These are phyloP conservation scores for Colletotrichum simmondsii DNA, from an alignment of 2,329 filamentous ascomycete species.

Conservation along the genomic window DNA sequence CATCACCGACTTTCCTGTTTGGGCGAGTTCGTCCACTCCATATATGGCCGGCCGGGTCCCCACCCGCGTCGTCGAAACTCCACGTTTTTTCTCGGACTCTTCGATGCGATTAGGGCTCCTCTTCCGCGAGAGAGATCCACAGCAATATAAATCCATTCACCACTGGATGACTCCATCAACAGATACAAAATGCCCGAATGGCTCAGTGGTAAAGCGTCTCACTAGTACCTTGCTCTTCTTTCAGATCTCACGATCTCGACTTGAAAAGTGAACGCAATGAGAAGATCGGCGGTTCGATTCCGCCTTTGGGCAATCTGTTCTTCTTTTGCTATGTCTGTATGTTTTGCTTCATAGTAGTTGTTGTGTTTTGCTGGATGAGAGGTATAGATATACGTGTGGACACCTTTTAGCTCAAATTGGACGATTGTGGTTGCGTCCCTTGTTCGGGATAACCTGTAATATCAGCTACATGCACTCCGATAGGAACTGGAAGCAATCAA, in stretches of 20 bases:
- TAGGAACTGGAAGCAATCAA: too few species aligned
- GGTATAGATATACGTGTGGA: neutral
- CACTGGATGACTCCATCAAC: neutral
- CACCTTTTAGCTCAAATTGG: neutral
- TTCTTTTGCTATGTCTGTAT: neutral
- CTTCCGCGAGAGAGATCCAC: neutral
- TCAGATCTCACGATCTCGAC: neutral
- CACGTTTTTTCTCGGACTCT: neutral
- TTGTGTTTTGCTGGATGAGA: neutral
- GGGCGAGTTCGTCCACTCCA: neutral
- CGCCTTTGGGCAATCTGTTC: conserved; percentile 26
- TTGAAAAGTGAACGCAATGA: neutral
- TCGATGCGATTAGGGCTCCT: neutral
- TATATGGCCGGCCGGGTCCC: neutral
- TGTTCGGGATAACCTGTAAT: too few species aligned
- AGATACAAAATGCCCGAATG: conserved; percentile 23
- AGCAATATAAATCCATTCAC: neutral
- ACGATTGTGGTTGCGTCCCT: neutral
- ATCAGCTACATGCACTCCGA: too few species aligned
- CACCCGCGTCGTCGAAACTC: neutral
- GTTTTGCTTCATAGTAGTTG: neutral
- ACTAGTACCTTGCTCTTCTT: conserved; percentile 15
- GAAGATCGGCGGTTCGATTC: conserved; percentile 34
- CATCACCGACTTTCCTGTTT: neutral
- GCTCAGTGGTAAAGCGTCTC: conserved; percentile 36